Percentiles rank a stretch among this genome's conserved stretches.
Conservation (phyloP, 257 asterid genomes). For the Voacanga thouarsii region DNA sequence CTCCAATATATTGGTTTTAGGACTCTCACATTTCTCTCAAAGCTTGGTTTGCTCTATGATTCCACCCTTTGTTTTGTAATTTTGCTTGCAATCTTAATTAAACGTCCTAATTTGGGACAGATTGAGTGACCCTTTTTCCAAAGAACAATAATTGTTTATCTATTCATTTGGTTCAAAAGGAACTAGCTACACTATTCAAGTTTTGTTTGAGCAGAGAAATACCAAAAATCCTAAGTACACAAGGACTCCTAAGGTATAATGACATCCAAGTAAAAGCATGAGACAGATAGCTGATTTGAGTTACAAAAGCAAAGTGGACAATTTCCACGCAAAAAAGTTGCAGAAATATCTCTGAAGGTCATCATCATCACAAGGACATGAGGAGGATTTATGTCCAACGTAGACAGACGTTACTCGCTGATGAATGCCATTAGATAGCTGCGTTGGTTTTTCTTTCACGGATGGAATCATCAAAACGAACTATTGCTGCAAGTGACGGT, state of each 20-base stretch:
- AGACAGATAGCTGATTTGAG: background rate
- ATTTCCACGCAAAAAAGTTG: background rate
- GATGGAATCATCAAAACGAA: background rate
- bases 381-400: background rate
- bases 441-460: background rate
- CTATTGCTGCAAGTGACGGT: background rate
- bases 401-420: background rate
- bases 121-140: too few species aligned
- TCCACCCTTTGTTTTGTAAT: too few species aligned
- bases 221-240: too few species aligned
- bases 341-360: background rate
- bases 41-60: too few species aligned
- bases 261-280: background rate
- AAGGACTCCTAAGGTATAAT: background rate
- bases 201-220: too few species aligned
- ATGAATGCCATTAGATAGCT: slow-evolving; percentile 1
- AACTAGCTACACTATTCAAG: too few species aligned
- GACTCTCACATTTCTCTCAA: too few species aligned
- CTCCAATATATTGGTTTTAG: too few species aligned
- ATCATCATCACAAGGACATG: background rate
- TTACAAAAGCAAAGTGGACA: background rate
- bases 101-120: too few species aligned
- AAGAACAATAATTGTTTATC: too few species aligned
- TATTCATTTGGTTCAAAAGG: too few species aligned
- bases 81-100: too few species aligned